Evolutionary conservation across 2,329 filamentous ascomycete species (phyloP), one percentile per base, ranked within the genome.

Genomic region (Colletotrichum cereale): DNA sequence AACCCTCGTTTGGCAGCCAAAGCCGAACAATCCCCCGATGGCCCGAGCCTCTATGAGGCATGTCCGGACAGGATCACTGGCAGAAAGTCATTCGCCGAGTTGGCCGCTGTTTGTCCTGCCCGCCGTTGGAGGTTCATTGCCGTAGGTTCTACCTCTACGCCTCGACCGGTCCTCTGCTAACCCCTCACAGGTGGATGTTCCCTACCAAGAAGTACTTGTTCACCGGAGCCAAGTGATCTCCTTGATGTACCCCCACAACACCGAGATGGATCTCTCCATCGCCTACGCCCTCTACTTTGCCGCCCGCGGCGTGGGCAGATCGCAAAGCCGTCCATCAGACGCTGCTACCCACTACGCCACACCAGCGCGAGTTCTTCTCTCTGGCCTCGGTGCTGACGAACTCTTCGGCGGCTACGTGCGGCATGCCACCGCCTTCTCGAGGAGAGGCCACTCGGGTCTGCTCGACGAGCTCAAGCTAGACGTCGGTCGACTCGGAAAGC

Each of bases 221-320:
- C 93, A 97, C 76, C 90, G 93, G 73, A 77, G 86, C 3, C 87
- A 86, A 34, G 88, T 99, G 26, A 88, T 95, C 47, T 87, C 89
- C 2, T 85, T 99, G 24, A 98, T 99, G 80, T 87, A 92, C 75
- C 96, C 96, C 0, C 96, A 99, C 81, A 96, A 97, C 75, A 99
- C 96, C 0, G 96, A 99, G 81, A 99, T 99, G 96, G 96, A 99
- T 77, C 86, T 99, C 0, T 99, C 96, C 4, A 99, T 99, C 76
- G 93, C 93, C 0, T 92, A 89, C 76, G 96, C 96, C 0, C 86
- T 99, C n/a, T 98, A 98, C 80, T 99, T 99, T 83, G 95, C 96
- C 7, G 91, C 96, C 0, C 89, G 94, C 48, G 96, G 95, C 0
- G 80, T 83, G 62, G 94, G 92, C 0, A 74, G 80, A 24, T 83